Evolutionary conservation across 2,329 filamentous ascomycete species (phyloP), one percentile per base, ranked within the genome.

Genomic region (Arthrocladium fulminans): DNA sequence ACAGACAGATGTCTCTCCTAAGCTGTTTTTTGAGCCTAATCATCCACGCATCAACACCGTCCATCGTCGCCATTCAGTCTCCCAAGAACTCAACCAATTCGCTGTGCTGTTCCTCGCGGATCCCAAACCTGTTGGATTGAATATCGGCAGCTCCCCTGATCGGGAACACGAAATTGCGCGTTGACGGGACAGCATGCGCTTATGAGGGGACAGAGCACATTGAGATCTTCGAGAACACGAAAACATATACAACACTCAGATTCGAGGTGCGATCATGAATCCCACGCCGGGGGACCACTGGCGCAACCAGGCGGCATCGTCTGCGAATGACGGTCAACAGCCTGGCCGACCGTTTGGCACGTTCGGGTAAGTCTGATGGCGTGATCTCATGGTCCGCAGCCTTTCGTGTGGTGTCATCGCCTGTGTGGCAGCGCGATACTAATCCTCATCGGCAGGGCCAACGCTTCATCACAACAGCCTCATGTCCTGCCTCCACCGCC

Each of bases 281-380:
- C 52, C 50, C 29, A 55, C 52, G 38, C 52, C 52, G 2, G 39
- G 44, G 7, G 57, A 59, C 42, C 52, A 54, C 64, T 58, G 63
- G 63, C 55, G 68, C 66, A 62, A 68, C 66, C 52, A 67, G 63
- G 54, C 62, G 67, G 61, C 67, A 58, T 57, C 67, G 66, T 56
- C 57, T 38, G 49, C 54, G 39, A 37, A 35, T 27, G 55, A 57
- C 10, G 35, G 50, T 30, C 56, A 55, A 40, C 45, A 49, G 24
- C 51, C 52, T 41, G 49, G 50, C 10, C 65, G 69, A 53, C 65
- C 67, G 37, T 60, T 70, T 56, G 67, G 66, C 37, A 65, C 66
- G 23, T 72, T 69, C 60, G 65, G 66, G 69, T 71, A 67, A 54
- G 64, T 59, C 19, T 12, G 6, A n/a, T 7, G n/a, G 20, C 7